Conservation (phyloP, 2,329 filamentous ascomycete genomes). For the Penicillium brasilianum region DNA sequence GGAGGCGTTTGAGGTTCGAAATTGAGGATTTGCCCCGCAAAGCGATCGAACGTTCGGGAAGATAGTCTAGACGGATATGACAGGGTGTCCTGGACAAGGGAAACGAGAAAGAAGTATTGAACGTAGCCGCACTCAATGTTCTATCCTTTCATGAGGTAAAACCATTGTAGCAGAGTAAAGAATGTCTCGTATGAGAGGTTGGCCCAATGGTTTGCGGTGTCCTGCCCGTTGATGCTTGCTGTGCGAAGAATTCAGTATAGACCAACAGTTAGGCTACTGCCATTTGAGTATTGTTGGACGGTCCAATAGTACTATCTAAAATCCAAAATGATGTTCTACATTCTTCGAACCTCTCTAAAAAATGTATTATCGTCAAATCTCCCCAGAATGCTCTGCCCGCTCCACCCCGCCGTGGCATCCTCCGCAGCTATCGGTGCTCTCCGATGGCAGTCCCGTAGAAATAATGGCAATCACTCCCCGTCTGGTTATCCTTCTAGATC, state of each 20-base stretch:
- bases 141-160: neutral
- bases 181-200: neutral
- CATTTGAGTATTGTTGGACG: neutral
- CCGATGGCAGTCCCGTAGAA: conserved; percentile 38
- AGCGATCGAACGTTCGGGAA: conserved; percentile 43
- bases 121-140: too few species aligned
- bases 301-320: neutral
- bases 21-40: conserved; percentile 31
- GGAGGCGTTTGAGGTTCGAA: conserved; percentile 20
- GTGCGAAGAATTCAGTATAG: neutral
- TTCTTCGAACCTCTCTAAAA: neutral
- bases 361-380: neutral
- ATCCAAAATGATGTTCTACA: neutral
- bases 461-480: neutral
- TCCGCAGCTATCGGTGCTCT: conserved; percentile 42
- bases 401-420: conserved; percentile 26
- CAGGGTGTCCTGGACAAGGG: neutral
- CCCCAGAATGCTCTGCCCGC: neutral
- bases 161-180: neutral
- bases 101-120: neutral
- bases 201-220: neutral
- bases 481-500: neutral
- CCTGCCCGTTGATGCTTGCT: neutral
- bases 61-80: conserved; percentile 10
- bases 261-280: neutral